A percentile compares a stretch with the other conserved stretches of the same genome.
phyloP scores from a whole-genome alignment of 805 yeast genomes.

The Kluyveromyces wickerhamii region DNA sequence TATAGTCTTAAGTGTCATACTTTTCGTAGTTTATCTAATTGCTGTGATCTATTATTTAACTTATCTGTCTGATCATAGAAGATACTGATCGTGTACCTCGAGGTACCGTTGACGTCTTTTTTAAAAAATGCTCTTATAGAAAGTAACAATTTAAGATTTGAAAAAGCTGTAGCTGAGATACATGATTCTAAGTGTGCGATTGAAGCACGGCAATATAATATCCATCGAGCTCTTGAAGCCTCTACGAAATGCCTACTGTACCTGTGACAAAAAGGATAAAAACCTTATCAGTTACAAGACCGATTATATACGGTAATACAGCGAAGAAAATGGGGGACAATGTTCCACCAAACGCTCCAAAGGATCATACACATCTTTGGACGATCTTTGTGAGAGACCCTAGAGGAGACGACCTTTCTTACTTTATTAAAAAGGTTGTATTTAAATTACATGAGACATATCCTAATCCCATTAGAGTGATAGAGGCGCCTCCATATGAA shows the following conservation, averaged over 20 bases:
- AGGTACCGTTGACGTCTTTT: no score
- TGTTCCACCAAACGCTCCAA: conserved; percentile 57
- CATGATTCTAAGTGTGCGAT: no score
- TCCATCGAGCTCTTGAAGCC: no score
- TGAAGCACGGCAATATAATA: no score
- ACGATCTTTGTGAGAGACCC: conserved; percentile 86
- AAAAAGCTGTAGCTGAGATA: no score
- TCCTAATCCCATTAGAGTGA: conserved; percentile 72
- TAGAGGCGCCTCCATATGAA: conserved; percentile 88
- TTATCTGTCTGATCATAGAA: no score
- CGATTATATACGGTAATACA: conserved; percentile 73
- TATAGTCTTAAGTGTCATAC: conserved; percentile 47
- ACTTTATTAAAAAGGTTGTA: conserved; percentile 80
- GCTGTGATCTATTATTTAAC: no score
- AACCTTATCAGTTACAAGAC: conserved; percentile 65
- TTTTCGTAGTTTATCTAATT: background rate
- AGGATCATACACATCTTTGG: conserved; percentile 94
- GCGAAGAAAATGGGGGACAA: conserved; percentile 59
- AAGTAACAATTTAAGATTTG: no score
- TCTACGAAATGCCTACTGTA: conserved; percentile 1
- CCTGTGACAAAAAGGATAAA: conserved; percentile 28
- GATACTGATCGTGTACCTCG: no score
- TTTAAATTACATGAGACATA: conserved; percentile 95
- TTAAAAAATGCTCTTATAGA: no score
- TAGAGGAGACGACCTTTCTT: conserved; percentile 66